A percentile compares a stretch with the other conserved stretches of the same genome.
Evolutionary conservation across 345 rosid species (phyloP).

Genomic region (Microcos paniculata): DNA sequence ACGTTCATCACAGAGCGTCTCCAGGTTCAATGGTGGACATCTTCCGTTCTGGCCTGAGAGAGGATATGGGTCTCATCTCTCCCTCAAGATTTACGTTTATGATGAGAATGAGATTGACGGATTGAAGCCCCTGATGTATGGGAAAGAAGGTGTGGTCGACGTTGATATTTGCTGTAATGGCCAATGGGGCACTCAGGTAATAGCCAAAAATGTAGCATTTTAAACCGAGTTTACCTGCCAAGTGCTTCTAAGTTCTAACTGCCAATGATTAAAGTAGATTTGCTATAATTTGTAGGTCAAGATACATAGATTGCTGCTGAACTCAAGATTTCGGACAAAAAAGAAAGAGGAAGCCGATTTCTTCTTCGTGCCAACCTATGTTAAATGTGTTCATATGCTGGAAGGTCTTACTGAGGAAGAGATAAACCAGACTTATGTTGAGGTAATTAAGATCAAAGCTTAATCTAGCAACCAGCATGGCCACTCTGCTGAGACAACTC

Average conservation of each 20-base stretch:
- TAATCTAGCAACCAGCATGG: no score
- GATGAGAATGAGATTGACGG: constrained; percentile 41
- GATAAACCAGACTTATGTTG: constrained; percentile 40
- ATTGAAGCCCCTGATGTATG: constrained; percentile 36
- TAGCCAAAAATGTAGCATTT: neutral
- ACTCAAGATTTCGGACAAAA: constrained; percentile 39
- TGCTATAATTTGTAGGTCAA: constrained; percentile 33
- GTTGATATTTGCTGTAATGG: constrained; percentile 33
- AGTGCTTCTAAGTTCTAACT: no score
- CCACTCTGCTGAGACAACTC: neutral
- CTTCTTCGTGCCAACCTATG: constrained; percentile 51
- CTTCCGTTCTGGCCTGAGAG: constrained; percentile 29
- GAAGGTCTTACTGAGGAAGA: constrained; percentile 46
- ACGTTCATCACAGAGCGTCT: constrained; percentile 15
- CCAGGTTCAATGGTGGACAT: constrained; percentile 13
- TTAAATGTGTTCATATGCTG: constrained; percentile 45
- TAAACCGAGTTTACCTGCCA: no score
- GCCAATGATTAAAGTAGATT: neutral
- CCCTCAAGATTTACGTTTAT: constrained; percentile 45
- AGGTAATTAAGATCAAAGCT: constrained; percentile 27
- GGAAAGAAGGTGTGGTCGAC: constrained; percentile 30
- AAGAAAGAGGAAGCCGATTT: constrained; percentile 46
- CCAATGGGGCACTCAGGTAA: constrained; percentile 43
- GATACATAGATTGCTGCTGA: constrained; percentile 34
- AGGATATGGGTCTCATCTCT: constrained; percentile 31